Evolutionary conservation across 495 filamentous ascomycete species (phyloP).

Genomic region (Cairneyella variabilis): DNA sequence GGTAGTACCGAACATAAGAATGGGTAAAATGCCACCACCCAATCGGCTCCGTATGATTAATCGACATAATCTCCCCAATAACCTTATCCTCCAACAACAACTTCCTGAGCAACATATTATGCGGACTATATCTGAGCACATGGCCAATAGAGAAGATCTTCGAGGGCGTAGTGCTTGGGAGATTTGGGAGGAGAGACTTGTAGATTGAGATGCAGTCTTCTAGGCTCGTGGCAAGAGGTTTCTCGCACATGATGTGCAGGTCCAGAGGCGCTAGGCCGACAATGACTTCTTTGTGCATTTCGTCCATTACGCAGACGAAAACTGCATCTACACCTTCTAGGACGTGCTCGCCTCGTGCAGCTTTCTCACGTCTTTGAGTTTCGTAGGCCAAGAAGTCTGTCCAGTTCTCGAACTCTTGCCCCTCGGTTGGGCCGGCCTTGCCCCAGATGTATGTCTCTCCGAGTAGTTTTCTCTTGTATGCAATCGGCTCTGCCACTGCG

Average conservation of each 20-base stretch:
- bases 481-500: slow-evolving; percentile 78
- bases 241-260: slow-evolving; percentile 90
- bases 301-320: slow-evolving; percentile 85
- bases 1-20: slow-evolving; percentile 71
- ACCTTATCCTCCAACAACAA: slow-evolving; percentile 67
- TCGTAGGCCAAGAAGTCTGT: slow-evolving; percentile 67
- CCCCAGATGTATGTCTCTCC: slow-evolving; percentile 68
- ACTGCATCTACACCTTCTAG: slow-evolving; percentile 67
- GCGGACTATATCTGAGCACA: slow-evolving; percentile 81
- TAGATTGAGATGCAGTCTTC: slow-evolving; percentile 73
- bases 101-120: slow-evolving; percentile 79
- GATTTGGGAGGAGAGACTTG: slow-evolving; percentile 39
- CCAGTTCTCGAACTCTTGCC: slow-evolving; percentile 71
- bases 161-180: slow-evolving; percentile 32
- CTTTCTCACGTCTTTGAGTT: slow-evolving; percentile 43
- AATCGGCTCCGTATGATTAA: slow-evolving; percentile 91
- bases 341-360: slow-evolving; percentile 31
- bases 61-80: slow-evolving; percentile 81
- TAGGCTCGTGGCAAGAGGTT: slow-evolving; percentile 79
- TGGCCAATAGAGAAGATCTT: slow-evolving; percentile 80
- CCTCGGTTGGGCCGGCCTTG: slow-evolving; percentile 35
- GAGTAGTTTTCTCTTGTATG: slow-evolving; percentile 68
- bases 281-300: slow-evolving; percentile 80
- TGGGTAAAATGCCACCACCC: slow-evolving; percentile 97
- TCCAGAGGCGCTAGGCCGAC: slow-evolving; percentile 61